Evolutionary conservation across 2,329 filamentous ascomycete genomes (phyloP).

Genomic region (Pseudocercospora macadamiae): DNA sequence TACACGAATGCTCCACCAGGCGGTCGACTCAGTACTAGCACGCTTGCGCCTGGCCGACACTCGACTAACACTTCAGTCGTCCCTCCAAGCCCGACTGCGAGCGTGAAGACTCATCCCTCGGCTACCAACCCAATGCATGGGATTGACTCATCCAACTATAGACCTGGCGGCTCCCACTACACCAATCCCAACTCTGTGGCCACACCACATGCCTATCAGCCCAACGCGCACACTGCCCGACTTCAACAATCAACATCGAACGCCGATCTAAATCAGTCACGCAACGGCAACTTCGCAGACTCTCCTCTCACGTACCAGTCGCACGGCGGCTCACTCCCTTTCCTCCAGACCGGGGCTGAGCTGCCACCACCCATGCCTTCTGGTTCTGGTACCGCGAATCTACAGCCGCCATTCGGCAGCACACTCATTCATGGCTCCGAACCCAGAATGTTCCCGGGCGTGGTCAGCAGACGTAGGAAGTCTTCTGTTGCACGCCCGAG

Average conservation of each 20-base stretch:
- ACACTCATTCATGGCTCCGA: conserved; percentile 57
- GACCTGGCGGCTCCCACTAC: conserved; percentile 13
- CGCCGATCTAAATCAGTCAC: conserved; percentile 9
- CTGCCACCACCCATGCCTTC: conserved; percentile 9
- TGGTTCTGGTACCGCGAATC: conserved; percentile 33
- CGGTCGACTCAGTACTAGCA: conserved; percentile 32
- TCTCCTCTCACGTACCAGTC: conserved; percentile 19
- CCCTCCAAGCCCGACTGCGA: conserved; percentile 42
- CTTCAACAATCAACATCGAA: conserved; percentile 14
- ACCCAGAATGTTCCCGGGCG: conserved; percentile 72
- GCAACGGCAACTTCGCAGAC: background rate
- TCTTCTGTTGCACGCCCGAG: conserved; percentile 21
- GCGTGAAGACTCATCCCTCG: conserved; percentile 46
- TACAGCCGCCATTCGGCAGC: conserved; percentile 49
- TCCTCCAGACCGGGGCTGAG: conserved; percentile 7
- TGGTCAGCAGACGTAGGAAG: conserved; percentile 56
- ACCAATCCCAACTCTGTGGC: conserved; percentile 34
- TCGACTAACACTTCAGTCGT: conserved; percentile 20
- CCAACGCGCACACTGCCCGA: conserved; percentile 43
- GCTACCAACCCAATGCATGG: conserved; percentile 36
- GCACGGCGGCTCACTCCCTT: background rate
- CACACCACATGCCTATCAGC: conserved; percentile 32
- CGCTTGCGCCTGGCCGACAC: conserved; percentile 29
- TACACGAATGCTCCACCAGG: conserved; percentile 41
- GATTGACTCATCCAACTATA: conserved; percentile 27